Evolutionary conservation across 495 filamentous ascomycete species (phyloP).

Genomic region (Penicillium taxi): DNA sequence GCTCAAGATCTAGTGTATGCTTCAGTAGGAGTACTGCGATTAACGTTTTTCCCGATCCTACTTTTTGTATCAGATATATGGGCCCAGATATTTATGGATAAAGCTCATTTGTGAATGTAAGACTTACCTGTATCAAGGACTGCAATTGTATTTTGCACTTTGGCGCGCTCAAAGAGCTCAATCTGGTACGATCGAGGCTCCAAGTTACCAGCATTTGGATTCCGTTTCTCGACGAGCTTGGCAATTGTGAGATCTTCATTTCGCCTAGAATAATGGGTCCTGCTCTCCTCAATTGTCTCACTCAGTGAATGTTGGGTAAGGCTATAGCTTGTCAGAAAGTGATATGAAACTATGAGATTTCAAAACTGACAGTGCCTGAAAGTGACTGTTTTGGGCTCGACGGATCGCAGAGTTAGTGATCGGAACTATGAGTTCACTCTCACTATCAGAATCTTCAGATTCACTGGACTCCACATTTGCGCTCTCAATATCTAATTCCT

Average conservation of each 20-base stretch:
- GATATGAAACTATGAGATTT: neutral
- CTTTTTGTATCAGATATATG: neutral
- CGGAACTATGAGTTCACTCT: slow-evolving; percentile 18
- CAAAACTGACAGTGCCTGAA: slow-evolving; percentile 42
- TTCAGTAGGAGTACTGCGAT: slow-evolving; percentile 85
- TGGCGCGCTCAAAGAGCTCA: slow-evolving; percentile 87
- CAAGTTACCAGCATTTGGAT: slow-evolving; percentile 39
- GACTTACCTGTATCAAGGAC: slow-evolving; percentile 84
- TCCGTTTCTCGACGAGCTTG: slow-evolving; percentile 37
- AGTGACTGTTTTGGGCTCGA: slow-evolving; percentile 44
- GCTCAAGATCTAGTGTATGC: slow-evolving; percentile 68
- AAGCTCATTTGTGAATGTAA: neutral
- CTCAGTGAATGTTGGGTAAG: slow-evolving; percentile 34
- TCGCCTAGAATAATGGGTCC: slow-evolving; percentile 9
- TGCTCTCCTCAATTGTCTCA: slow-evolving; percentile 23
- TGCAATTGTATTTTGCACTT: slow-evolving; percentile 80
- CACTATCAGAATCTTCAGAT: slow-evolving; percentile 27
- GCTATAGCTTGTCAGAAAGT: slow-evolving; percentile 14
- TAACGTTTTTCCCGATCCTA: slow-evolving; percentile 91
- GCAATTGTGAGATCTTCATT: slow-evolving; percentile 32
- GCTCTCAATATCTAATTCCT: too few relatives aligned
- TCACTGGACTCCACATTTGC: too few relatives aligned
- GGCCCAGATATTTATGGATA: too few relatives aligned
- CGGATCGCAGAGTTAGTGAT: slow-evolving; percentile 38
- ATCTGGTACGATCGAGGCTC: slow-evolving; percentile 85